Evolutionary conservation across 306 rosid genomes (phyloP).

Genomic region (Arachis hypogaea): DNA sequence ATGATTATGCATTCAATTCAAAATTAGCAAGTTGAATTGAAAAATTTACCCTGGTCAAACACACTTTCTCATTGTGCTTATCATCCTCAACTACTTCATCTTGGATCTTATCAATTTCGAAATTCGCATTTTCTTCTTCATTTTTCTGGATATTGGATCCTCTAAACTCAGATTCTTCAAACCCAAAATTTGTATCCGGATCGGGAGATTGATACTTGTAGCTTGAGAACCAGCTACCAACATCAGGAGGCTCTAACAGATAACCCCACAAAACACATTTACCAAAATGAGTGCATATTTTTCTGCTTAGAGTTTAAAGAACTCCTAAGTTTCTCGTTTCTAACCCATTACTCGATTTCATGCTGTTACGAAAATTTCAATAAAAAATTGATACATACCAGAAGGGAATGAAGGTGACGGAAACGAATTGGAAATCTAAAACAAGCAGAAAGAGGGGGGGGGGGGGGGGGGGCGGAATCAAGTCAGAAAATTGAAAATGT

Average conservation of each 20-base stretch:
- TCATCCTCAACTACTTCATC: slow-evolving; percentile 42
- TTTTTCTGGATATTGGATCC: slow-evolving; percentile 24
- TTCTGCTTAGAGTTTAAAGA: slow-evolving; percentile 7
- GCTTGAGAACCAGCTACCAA: slow-evolving; percentile 76
- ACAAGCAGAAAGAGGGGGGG: not conserved
- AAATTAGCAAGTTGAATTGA: slow-evolving; percentile 17
- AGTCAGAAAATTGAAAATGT: not conserved
- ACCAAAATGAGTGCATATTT: not conserved
- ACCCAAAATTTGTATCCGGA: slow-evolving; percentile 44
- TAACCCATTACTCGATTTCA: slow-evolving; percentile 11
- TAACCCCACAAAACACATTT: slow-evolving; percentile 28
- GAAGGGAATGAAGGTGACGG: slow-evolving; percentile 53
- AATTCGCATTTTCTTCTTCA: slow-evolving; percentile 22
- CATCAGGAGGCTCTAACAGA: slow-evolving; percentile 67
- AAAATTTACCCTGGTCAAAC: slow-evolving; percentile 46
- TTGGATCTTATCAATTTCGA: slow-evolving; percentile 8
- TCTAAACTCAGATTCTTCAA: slow-evolving; percentile 37
- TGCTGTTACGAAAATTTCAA: slow-evolving; percentile 3
- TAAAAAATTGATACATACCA: slow-evolving; percentile 50
- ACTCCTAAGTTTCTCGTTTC: slow-evolving; percentile 1
- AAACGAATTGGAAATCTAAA: slow-evolving; percentile 47
- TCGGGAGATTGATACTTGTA: slow-evolving; percentile 69
- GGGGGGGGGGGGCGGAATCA: not conserved
- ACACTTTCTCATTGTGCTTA: slow-evolving; percentile 27
- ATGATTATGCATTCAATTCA: too few relatives aligned